phyloP scores from a whole-genome alignment of 1,139 yeast genomes.

The Taphrina populina region DNA sequence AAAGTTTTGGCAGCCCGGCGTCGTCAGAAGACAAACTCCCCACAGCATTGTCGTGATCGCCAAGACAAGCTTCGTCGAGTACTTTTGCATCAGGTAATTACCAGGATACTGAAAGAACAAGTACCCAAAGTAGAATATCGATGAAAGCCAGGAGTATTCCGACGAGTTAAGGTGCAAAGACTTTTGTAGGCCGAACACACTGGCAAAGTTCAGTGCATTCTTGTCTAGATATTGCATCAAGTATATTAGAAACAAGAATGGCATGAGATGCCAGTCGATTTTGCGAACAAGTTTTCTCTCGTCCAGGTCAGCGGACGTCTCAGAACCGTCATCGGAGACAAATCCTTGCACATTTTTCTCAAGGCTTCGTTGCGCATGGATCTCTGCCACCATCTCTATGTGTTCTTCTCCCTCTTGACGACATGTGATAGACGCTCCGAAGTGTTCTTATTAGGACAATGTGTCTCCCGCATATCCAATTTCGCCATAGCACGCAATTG shows the following conservation, averaged over 20 bases:
- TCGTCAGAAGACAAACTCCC: not conserved
- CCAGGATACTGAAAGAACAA: constrained; percentile 4
- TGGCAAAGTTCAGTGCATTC: constrained; percentile 52
- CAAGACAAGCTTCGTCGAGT: too few species aligned
- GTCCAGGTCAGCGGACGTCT: constrained; percentile 18
- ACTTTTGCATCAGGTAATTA: too few species aligned
- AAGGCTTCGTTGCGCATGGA: too few species aligned
- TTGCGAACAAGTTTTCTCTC: constrained; percentile 29
- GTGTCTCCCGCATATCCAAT: not conserved
- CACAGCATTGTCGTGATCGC: too few species aligned
- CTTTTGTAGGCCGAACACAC: constrained; percentile 54
- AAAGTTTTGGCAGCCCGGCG: not conserved
- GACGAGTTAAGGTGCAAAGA: constrained; percentile 41
- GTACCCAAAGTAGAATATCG: constrained; percentile 21
- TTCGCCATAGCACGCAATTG: not conserved
- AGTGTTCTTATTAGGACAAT: not conserved
- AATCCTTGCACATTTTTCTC: too few species aligned
- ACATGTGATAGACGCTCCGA: not conserved
- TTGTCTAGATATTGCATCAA: constrained; percentile 39
- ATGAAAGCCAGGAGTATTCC: not conserved
- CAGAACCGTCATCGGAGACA: not conserved
- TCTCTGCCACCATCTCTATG: not conserved
- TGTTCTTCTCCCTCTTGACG: not conserved
- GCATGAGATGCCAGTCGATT: constrained; percentile 39
- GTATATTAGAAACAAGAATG: constrained; percentile 40